These are phyloP conservation scores for Cladosporium sp. DNA, from an alignment of 2,329 filamentous ascomycete genomes.

Conservation along the genomic window DNA sequence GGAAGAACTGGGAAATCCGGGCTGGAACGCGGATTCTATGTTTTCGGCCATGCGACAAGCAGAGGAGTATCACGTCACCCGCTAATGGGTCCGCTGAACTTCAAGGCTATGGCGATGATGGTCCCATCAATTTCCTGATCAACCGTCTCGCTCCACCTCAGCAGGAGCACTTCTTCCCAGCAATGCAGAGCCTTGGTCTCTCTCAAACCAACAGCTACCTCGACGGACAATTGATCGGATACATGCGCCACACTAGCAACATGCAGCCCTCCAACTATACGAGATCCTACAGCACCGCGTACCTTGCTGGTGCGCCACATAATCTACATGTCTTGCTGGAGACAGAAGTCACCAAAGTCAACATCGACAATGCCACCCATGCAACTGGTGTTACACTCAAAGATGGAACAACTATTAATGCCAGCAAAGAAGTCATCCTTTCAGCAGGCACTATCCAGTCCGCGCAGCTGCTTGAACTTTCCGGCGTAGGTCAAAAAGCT, in stretches of 20 bases:
- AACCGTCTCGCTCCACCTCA: constrained; percentile 48
- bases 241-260: constrained; percentile 52
- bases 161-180: constrained; percentile 47
- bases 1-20: constrained; percentile 33
- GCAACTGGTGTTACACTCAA: constrained; percentile 38
- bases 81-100: constrained; percentile 13
- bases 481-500: constrained; percentile 56
- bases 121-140: constrained; percentile 39
- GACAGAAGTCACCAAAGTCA: constrained; percentile 42
- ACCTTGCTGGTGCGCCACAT: constrained; percentile 42
- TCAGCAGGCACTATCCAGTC: constrained; percentile 59
- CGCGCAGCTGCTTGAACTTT: constrained; percentile 61
- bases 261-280: constrained; percentile 50
- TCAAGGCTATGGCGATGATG: constrained; percentile 33
- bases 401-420: constrained; percentile 35
- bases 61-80: constrained; percentile 32
- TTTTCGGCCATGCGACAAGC: constrained; percentile 37
- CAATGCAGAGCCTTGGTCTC: constrained; percentile 49
- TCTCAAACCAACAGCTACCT: constrained; percentile 47
- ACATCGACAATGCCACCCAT: constrained; percentile 31
- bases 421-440: constrained; percentile 49
- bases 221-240: constrained; percentile 53
- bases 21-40: constrained; percentile 43
- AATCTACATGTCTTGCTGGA: constrained; percentile 47
- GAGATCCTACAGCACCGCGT: constrained; percentile 51